These are phyloP conservation scores for Coemansia sp. DNA, from an alignment of 192 early-diverging fungal species.

Conservation along the genomic window DNA sequence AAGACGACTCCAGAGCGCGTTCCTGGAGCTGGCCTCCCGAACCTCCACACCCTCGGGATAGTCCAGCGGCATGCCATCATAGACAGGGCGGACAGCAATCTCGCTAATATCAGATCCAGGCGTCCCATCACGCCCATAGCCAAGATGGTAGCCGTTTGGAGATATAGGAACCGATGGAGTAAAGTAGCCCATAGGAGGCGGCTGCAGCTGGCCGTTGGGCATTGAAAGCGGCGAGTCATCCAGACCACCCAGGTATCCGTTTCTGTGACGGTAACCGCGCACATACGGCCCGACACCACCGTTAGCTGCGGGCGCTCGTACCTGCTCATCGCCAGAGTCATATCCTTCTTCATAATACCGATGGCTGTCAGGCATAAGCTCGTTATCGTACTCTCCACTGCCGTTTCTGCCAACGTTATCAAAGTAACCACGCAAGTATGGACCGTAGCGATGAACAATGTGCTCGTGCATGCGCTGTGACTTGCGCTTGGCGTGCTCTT, in stretches of 20 bases:
- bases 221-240: slow-evolving; percentile 13
- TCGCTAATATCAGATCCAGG: slow-evolving; percentile 31
- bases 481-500: slow-evolving; percentile 45
- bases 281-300: not conserved
- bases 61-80: slow-evolving; percentile 13
- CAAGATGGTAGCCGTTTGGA: slow-evolving; percentile 19
- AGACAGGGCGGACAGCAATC: slow-evolving; percentile 15
- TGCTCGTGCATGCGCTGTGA: slow-evolving; percentile 51
- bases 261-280: slow-evolving; percentile 9
- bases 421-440: slow-evolving; percentile 44
- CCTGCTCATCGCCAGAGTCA: not conserved
- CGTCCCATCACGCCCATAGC: slow-evolving; percentile 26
- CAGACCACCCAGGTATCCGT: slow-evolving; percentile 15
- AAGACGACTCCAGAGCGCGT: slow-evolving; percentile 25
- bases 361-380: not conserved
- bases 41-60: slow-evolving; percentile 7
- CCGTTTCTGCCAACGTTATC: slow-evolving; percentile 19
- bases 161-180: slow-evolving; percentile 29
- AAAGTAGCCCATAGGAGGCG: slow-evolving; percentile 50
- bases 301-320: not conserved
- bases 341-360: slow-evolving; percentile 18
- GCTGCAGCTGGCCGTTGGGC: slow-evolving; percentile 16
- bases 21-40: slow-evolving; percentile 4
- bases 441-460: slow-evolving; percentile 47
- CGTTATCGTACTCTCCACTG: slow-evolving; percentile 13